Evolutionary conservation across 768 basidiomycete species (phyloP).

Genomic region (Tylopilus sp.): DNA sequence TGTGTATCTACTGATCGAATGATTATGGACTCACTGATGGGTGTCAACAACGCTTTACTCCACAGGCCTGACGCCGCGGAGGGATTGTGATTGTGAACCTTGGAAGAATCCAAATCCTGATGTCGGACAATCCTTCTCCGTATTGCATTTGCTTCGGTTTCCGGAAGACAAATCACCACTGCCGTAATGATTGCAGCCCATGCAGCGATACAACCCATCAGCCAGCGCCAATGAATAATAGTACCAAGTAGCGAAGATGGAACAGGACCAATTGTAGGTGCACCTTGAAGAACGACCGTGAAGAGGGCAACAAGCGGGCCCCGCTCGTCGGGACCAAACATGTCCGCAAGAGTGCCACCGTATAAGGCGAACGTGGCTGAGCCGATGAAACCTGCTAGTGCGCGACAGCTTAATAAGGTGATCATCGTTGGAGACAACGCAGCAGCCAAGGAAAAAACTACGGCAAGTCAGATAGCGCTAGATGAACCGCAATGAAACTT

Average conservation of each 20-base stretch:
- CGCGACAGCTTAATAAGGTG: slow-evolving; percentile 18
- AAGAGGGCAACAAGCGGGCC: slow-evolving; percentile 22
- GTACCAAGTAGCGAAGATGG: slow-evolving; percentile 23
- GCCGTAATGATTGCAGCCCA: slow-evolving; percentile 19
- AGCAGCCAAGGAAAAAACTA: slow-evolving; percentile 21
- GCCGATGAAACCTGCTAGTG: slow-evolving; percentile 19
- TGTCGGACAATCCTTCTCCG: slow-evolving; percentile 9
- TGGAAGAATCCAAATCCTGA: neutral
- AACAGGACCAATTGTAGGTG: slow-evolving; percentile 25
- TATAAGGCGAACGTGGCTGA: slow-evolving; percentile 22
- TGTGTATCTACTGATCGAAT: neutral
- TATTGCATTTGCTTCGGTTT: slow-evolving; percentile 21
- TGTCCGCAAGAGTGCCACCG: slow-evolving; percentile 24
- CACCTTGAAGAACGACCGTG: slow-evolving; percentile 25
- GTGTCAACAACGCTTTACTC: slow-evolving; percentile 13
- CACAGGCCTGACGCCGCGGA: slow-evolving; percentile 7
- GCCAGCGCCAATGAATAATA: slow-evolving; percentile 21
- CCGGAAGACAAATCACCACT: slow-evolving; percentile 17
- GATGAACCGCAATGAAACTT: neutral
- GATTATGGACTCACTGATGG: slow-evolving; percentile 12
- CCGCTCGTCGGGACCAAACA: slow-evolving; percentile 24
- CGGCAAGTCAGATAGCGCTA: neutral
- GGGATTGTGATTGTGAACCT: neutral
- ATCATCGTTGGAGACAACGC: slow-evolving; percentile 18
- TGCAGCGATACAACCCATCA: slow-evolving; percentile 19